Conservation (phyloP, 2,329 filamentous ascomycete genomes). For the Geosmithia putterillii region DNA sequence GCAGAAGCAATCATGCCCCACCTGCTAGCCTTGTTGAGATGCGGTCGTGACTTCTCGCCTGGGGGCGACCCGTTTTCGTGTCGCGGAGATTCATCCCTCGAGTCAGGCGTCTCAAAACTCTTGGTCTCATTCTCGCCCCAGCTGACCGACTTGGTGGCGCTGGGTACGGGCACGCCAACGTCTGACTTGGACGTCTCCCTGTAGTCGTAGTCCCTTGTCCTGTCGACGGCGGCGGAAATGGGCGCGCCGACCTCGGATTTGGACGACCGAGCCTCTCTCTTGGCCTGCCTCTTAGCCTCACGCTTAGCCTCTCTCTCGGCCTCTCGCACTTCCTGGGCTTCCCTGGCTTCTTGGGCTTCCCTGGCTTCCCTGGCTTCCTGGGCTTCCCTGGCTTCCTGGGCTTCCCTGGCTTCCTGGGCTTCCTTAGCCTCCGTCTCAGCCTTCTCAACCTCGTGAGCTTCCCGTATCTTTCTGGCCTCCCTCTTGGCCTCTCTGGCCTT, state of each 20-base stretch:
- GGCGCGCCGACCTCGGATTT: background rate
- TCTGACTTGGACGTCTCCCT: conserved; percentile 8
- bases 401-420: conserved; percentile 1
- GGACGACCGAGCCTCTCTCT: background rate
- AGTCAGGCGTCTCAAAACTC: conserved; percentile 48
- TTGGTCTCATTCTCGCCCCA: conserved; percentile 56
- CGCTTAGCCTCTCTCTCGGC: background rate
- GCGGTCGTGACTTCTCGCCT: conserved; percentile 18
- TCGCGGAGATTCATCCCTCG: conserved; percentile 17
- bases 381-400: background rate
- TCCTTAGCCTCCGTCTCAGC: conserved; percentile 4
- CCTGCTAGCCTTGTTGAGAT: conserved; percentile 25
- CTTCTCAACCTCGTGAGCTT: conserved; percentile 5
- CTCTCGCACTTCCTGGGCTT: background rate
- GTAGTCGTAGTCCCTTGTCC: conserved; percentile 6
- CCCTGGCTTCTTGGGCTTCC: background rate
- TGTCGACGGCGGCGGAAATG: background rate
- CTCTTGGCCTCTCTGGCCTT: conserved; percentile 7
- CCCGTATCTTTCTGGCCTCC: conserved; percentile 2
- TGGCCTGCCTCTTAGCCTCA: background rate
- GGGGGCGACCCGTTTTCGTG: conserved; percentile 3
- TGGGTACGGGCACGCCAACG: conserved; percentile 23
- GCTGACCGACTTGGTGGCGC: conserved; percentile 43
- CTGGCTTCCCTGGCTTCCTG: background rate
- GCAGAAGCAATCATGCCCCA: conserved; percentile 43